Conservation (phyloP, 1,284 basidiomycete genomes). For the Athelia psychrophila region DNA sequence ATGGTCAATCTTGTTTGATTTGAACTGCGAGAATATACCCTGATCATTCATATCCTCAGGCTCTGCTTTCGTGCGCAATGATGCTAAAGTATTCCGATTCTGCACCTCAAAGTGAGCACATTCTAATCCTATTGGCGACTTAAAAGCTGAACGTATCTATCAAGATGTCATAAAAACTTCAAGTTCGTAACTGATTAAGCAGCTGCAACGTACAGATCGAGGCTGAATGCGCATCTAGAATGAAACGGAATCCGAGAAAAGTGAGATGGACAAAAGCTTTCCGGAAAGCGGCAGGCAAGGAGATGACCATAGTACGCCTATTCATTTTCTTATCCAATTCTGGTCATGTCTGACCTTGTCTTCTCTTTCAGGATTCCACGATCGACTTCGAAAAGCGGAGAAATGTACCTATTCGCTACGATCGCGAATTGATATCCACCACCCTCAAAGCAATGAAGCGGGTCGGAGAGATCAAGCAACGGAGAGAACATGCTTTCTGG, state of each 20-base stretch:
- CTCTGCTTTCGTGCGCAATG: slow-evolving; percentile 93
- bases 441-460: slow-evolving; percentile 99
- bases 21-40: background rate
- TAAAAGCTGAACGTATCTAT: slow-evolving; percentile 10
- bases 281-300: slow-evolving; percentile 97
- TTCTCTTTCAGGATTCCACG: slow-evolving; percentile 85
- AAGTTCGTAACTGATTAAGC: slow-evolving; percentile 55
- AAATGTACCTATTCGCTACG: slow-evolving; percentile 97
- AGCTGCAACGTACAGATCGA: background rate
- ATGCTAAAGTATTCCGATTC: slow-evolving; percentile 95
- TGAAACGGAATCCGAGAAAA: slow-evolving; percentile 99
- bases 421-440: slow-evolving; percentile 90
- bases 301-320: slow-evolving; percentile 92
- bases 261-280: slow-evolving; percentile 99
- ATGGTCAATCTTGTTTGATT: slow-evolving; percentile 47
- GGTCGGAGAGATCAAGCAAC: slow-evolving; percentile 88
- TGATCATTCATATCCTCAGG: slow-evolving; percentile 39
- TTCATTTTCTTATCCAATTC: slow-evolving; percentile 1
- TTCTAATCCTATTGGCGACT: background rate
- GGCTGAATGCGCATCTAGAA: slow-evolving; percentile 47
- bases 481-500: slow-evolving; percentile 96
- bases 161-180: slow-evolving; percentile 96
- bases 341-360: background rate
- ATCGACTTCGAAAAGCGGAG: slow-evolving; percentile 99
- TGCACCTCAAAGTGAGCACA: slow-evolving; percentile 88